phyloP scores from a whole-genome alignment of 2,329 filamentous ascomycete genomes.

The Ophiobolus disseminans region DNA sequence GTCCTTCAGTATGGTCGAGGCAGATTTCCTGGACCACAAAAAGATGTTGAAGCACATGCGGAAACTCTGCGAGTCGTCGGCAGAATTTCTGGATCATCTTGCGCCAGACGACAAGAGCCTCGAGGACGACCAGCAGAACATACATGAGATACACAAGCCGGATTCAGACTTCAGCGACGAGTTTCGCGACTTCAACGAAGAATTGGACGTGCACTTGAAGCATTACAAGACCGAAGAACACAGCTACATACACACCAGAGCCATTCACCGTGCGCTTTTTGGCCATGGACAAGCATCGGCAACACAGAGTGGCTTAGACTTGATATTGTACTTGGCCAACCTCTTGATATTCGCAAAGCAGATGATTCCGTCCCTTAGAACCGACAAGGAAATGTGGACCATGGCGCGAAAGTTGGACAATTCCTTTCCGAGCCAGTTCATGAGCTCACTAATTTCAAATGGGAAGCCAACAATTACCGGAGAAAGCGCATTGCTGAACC shows the following conservation, averaged over 20 bases:
- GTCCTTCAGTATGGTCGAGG: conserved; percentile 54
- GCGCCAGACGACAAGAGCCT: conserved; percentile 35
- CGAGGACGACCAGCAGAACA: conserved; percentile 27
- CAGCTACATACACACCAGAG: conserved; percentile 51
- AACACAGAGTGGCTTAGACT: conserved; percentile 44
- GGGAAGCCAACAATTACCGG: conserved; percentile 30
- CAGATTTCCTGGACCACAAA: conserved; percentile 51
- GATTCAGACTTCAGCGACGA: conserved; percentile 51
- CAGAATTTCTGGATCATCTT: conserved; percentile 41
- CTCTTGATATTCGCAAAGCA: conserved; percentile 51
- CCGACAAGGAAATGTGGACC: conserved; percentile 37
- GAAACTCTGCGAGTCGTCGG: conserved; percentile 41
- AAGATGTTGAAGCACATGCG: conserved; percentile 52
- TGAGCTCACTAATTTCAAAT: conserved; percentile 28
- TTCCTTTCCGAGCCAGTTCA: conserved; percentile 45
- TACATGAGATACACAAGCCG: conserved; percentile 40
- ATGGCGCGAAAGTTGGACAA: conserved; percentile 42
- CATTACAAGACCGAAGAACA: conserved; percentile 49
- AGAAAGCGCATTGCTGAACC: conserved; percentile 49
- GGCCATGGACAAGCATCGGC: conserved; percentile 25
- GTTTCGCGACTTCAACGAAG: conserved; percentile 42
- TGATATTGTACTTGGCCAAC: conserved; percentile 55
- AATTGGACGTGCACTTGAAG: conserved; percentile 44
- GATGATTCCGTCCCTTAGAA: conserved; percentile 42
- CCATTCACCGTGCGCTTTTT: conserved; percentile 50